Percentiles rank a stretch among this genome's conserved stretches.
These are phyloP conservation scores for Tetraselmis striata DNA, from an alignment of 139 green algal genomes.

Conservation along the genomic window DNA sequence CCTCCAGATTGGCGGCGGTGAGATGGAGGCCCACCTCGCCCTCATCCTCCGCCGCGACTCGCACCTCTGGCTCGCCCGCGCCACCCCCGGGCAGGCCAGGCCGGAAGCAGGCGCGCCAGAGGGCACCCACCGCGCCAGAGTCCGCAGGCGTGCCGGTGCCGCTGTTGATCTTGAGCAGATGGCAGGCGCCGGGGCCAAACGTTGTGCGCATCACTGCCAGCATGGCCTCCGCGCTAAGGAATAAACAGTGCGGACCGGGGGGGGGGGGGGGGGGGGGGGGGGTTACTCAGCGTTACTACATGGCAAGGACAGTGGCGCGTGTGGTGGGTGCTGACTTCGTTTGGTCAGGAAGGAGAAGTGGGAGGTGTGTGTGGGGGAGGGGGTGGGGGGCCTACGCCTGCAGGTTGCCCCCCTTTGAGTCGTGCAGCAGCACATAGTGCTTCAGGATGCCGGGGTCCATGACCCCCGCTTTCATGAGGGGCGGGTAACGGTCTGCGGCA, in stretches of 20 bases:
- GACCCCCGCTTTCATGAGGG: conserved; percentile 40
- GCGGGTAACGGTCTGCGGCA: conserved; percentile 19
- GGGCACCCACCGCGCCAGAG: conserved; percentile 5
- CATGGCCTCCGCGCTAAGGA: conserved; percentile 27
- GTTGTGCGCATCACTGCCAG: conserved; percentile 25
- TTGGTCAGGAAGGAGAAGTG: background rate
- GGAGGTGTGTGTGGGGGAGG: background rate
- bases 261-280: no score
- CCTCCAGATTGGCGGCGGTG: conserved; percentile 22
- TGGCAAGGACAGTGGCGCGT: background rate
- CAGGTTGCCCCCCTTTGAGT: conserved; percentile 17
- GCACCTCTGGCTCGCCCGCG: conserved; percentile 26
- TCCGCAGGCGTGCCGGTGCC: background rate
- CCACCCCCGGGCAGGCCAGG: conserved; percentile 23
- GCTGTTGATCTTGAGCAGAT: conserved; percentile 54
- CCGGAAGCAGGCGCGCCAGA: conserved; percentile 29
- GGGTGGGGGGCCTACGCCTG: background rate
- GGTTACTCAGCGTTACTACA: no score
- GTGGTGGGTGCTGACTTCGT: background rate
- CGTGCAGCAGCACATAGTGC: conserved; percentile 66
- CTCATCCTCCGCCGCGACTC: conserved; percentile 7
- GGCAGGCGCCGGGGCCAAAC: conserved; percentile 26
- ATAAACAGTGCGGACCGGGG: background rate
- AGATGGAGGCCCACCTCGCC: conserved; percentile 22
- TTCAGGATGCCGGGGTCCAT: conserved; percentile 42